Evolutionary conservation across 2,329 filamentous ascomycete species (phyloP).

Genomic region (Apiospora hydei): DNA sequence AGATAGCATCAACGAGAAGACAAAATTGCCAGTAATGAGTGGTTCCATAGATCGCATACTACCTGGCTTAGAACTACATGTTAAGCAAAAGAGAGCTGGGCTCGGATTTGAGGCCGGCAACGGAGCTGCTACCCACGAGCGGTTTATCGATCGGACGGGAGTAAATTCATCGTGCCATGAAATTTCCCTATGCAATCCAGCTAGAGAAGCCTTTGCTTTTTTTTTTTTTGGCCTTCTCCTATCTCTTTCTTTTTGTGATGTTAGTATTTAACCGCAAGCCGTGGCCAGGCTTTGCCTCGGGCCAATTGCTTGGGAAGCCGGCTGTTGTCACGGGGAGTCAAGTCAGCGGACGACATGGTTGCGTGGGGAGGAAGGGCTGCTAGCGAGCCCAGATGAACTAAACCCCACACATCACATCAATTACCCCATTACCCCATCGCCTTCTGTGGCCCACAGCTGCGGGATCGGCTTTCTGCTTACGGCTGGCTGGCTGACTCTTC

Average conservation of each 20-base stretch:
- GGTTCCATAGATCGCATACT: too few species aligned
- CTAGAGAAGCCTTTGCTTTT: background rate
- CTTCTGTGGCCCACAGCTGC: background rate
- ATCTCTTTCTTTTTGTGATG: too few species aligned
- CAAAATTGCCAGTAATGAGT: background rate
- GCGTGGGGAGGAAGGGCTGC: background rate
- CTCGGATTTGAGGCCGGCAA: background rate
- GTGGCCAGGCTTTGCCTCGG: background rate
- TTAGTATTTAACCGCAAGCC: too few species aligned
- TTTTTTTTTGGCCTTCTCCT: too few species aligned
- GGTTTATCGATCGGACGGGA: background rate
- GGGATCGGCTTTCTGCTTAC: constrained; percentile 11
- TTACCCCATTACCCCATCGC: background rate
- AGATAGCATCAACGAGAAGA: background rate
- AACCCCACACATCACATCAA: constrained; percentile 1
- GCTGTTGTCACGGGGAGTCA: background rate
- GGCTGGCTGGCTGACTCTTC: background rate
- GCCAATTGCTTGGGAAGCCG: background rate
- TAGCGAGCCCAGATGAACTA: background rate
- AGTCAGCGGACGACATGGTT: background rate
- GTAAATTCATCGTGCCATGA: background rate
- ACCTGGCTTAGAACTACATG: too few species aligned
- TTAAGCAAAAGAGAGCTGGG: too few species aligned
- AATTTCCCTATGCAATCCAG: background rate
- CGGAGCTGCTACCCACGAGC: too few species aligned